Base-by-base conservation (phyloP, 805 yeast species). In the Metschnikowia santaceciliae region DNA sequence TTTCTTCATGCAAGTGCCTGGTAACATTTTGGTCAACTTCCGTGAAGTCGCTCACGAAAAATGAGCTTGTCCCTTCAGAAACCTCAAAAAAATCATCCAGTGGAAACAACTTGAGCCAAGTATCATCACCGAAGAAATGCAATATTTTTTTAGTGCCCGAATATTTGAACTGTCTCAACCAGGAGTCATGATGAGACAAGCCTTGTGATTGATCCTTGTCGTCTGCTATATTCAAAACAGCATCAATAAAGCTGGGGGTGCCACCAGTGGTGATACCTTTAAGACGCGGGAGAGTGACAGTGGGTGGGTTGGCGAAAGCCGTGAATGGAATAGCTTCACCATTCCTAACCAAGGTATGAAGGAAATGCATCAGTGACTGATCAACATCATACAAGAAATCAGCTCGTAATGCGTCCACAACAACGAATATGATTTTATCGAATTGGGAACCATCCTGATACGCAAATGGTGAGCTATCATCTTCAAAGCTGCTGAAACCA, bases 231-330 rank as follows among this genome's bases (percentile, higher is more conserved):
- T 94, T 94, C 46, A 94, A 74, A 22, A 94, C 89, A 0, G 98
- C 98, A 69, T 94, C 99, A 45, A 94, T 74, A 60, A 94, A 94
- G 61, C 83, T 90, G 0, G 99, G 97, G 0, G 97, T 85, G 0
- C 97, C 87, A 0, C 99, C 99, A 0, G 97, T 90, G 0, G 97
- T 88, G 22, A 91, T 80, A 7, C 96, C 97, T 67, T 94, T 94
- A 47, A 94, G 73, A 52, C 99, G 78, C 0, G 99, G 99, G 36
- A 94, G 72, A 0, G 99, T 94, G 8, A 94, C 99, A 0, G 99
- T 94, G 2, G 99, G 99, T 1, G 99, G 98, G 56, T 88, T 87
- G 1, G 97, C 85, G 64, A 76, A 88, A 0, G 96, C 96, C 0
- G 99, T 94, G 66, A 82, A 91, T 0, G 97, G 97, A 46, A 91